phyloP scores from a whole-genome alignment of 768 basidiomycete species.

The Lyophyllum semitale region DNA sequence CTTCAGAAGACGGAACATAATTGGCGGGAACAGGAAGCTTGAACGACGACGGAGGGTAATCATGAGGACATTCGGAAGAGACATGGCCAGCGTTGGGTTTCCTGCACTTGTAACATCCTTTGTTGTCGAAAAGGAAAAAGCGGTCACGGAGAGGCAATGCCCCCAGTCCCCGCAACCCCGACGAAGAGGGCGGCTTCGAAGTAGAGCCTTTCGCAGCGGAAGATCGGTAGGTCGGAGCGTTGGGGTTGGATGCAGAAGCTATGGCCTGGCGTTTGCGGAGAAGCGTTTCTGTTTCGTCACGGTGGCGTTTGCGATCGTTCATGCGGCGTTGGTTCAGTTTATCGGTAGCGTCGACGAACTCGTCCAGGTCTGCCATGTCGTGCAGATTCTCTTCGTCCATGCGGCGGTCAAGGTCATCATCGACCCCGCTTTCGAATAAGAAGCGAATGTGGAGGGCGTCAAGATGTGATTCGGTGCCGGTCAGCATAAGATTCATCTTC shows the following conservation, averaged over 20 bases:
- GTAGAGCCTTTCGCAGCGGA: neutral
- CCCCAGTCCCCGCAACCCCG: no score
- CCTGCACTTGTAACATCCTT: neutral
- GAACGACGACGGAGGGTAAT: no score
- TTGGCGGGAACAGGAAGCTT: no score
- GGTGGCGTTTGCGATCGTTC: neutral
- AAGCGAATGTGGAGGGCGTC: neutral
- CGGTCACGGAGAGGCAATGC: neutral
- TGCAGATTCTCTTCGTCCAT: neutral
- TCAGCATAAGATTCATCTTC: neutral
- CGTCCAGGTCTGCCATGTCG: neutral
- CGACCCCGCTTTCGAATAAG: neutral
- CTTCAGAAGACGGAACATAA: no score
- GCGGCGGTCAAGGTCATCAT: neutral
- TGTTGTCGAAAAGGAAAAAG: neutral
- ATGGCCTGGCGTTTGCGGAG: neutral
- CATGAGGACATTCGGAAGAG: no score
- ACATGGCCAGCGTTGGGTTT: no score
- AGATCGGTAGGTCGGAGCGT: neutral
- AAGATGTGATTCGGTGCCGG: neutral
- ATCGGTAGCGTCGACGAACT: neutral
- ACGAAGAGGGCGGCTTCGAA: neutral
- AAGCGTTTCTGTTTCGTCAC: neutral
- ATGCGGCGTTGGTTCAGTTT: neutral
- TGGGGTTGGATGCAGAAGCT: neutral